These are phyloP conservation scores for Talaromyces rugulosus DNA, from an alignment of 2,329 filamentous ascomycete species.

Conservation along the genomic window DNA sequence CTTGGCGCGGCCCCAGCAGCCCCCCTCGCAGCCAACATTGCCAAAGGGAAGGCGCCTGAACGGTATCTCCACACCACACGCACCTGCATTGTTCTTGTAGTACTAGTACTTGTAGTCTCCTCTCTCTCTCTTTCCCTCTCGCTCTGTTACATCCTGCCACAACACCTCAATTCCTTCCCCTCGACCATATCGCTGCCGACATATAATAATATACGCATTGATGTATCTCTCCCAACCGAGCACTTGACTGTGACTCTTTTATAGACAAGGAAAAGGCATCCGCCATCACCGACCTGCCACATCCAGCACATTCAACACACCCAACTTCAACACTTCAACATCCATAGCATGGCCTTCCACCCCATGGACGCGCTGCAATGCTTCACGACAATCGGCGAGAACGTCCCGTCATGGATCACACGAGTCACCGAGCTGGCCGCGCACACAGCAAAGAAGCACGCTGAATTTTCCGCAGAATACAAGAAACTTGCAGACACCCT, in stretches of 20 bases:
- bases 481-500: slow-evolving; percentile 24
- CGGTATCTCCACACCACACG: neutral
- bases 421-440: slow-evolving; percentile 39
- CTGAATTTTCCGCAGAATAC: slow-evolving; percentile 42
- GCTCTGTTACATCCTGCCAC: neutral
- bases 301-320: neutral
- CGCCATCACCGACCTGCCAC: neutral
- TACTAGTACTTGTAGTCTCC: neutral
- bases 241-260: slow-evolving; percentile 8
- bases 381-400: slow-evolving; percentile 42
- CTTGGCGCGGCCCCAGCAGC: neutral
- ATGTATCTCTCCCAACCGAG: neutral
- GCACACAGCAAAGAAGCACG: slow-evolving; percentile 37
- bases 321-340: neutral
- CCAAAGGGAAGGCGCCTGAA: neutral
- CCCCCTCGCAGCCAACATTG: neutral
- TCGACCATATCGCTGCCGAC: neutral
- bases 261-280: too few relatives aligned
- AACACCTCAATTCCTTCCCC: neutral
- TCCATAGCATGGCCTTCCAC: neutral
- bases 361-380: slow-evolving; percentile 40
- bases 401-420: slow-evolving; percentile 42
- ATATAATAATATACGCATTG: neutral
- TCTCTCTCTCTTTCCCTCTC: neutral
- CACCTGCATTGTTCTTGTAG: neutral